Evolutionary conservation across 2,329 filamentous ascomycete species (phyloP), one percentile per base, ranked within the genome.

Genomic region (Ampelomyces quisqualis): DNA sequence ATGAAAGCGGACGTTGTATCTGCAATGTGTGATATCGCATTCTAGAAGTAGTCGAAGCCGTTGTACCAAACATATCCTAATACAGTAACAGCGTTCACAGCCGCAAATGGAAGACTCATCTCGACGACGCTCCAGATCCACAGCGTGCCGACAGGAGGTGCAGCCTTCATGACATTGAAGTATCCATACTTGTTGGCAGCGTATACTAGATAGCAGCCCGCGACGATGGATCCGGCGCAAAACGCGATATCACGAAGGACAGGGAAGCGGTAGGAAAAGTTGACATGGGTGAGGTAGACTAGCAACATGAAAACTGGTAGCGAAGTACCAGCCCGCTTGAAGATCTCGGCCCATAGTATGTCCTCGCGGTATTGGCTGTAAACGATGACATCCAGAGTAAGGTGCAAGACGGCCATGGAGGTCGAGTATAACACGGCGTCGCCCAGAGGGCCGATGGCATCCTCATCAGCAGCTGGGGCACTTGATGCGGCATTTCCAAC

Each of bases 81-180:
- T 10, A 81, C 76, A n/a, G 71, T 64, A 27, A 71, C 40, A 15
- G 79, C 67, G 30, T 77, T 80, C n/a, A 71, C 58, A 17, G 84
- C 71, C 0, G 86, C 87, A 58, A 79, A 82, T 0, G 75, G 60
- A 27, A 95, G 72, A 40, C 88, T 78, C 70, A 96, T 78, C 72
- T 98, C 93, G 32, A 97, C 77, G 15, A 97, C 84, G 21, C 86
- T 82, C 90, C 91, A 97, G 4, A 97, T 79, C 90, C 91, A 97
- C 13, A 97, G 68, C 27, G 88, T 91, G 0, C 89, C 93, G 10
- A 96, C 67, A 4, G 90, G 84, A n/a, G 93, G 93, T 0, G 90
- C 86, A 49, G 82, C 83, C 73, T 95, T 94, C 88, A 97, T 90
- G 14, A 95, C 83, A 5, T 86, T 86, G 55, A 94, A 82, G 60